phyloP scores from a whole-genome alignment of 2,329 filamentous ascomycete genomes.

The Botryotinia calthae region DNA sequence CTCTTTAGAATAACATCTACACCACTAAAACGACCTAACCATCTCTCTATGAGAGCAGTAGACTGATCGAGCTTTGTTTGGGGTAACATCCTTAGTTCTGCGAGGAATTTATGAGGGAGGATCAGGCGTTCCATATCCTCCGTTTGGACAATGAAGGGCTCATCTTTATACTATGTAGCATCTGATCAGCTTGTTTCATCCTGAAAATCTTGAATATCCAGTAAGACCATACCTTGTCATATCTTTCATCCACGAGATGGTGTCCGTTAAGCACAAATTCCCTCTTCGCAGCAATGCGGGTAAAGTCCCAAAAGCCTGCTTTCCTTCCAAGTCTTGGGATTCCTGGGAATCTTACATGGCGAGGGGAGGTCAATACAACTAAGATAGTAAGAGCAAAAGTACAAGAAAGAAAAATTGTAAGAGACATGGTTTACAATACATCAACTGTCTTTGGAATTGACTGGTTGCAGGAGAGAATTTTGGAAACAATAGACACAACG shows the following conservation, averaged over 20 bases:
- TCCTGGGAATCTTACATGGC: background rate
- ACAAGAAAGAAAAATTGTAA: background rate
- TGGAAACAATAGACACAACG: too few species aligned
- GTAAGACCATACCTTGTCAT: background rate
- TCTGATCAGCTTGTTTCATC: background rate
- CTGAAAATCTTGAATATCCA: background rate
- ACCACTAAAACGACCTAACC: slow-evolving; percentile 3
- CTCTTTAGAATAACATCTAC: slow-evolving; percentile 7
- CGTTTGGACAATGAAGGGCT: slow-evolving; percentile 1
- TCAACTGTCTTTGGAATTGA: background rate
- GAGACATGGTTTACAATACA: background rate
- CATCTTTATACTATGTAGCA: background rate
- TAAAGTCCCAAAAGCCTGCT: background rate
- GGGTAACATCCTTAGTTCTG: slow-evolving; percentile 4
- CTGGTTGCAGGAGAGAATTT: background rate
- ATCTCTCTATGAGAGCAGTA: slow-evolving; percentile 11
- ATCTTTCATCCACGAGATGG: background rate
- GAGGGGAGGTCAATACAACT: background rate
- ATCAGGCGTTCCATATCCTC: slow-evolving; percentile 5
- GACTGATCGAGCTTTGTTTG: slow-evolving; percentile 14
- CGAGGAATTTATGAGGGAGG: background rate
- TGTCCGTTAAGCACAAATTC: slow-evolving; percentile 6
- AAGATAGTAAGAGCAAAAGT: background rate
- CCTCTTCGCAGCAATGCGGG: background rate
- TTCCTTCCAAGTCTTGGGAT: slow-evolving; percentile 6